phyloP scores from a whole-genome alignment of 2,329 filamentous ascomycete genomes.

The Colletotrichum sansevieriae region DNA sequence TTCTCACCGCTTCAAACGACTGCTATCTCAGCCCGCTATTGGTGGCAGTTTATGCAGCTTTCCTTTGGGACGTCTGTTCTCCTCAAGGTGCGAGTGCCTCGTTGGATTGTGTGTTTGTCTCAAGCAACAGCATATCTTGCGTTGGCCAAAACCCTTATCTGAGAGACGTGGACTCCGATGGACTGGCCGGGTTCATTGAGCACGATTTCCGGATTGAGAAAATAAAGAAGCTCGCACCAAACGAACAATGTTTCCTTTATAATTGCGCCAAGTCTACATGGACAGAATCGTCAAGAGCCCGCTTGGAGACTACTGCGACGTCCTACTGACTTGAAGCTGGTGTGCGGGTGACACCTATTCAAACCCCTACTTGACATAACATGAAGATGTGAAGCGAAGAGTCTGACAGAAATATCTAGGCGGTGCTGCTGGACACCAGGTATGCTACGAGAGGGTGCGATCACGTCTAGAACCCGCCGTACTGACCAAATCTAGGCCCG shows the following conservation, averaged over 20 bases:
- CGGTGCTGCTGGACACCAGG: conserved; percentile 47
- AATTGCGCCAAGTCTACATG: neutral
- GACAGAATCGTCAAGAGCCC: conserved; percentile 28
- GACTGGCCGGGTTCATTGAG: neutral
- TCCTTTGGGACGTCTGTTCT: neutral
- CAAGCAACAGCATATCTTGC: neutral
- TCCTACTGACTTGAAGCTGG: conserved; percentile 38
- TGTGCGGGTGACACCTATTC: conserved; percentile 34
- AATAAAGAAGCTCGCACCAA: neutral
- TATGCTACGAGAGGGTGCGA: conserved; percentile 30
- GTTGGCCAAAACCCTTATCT: neutral
- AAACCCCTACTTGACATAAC: conserved; percentile 15
- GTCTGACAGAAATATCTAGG: conserved; percentile 42
- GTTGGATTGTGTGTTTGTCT: conserved; percentile 1
- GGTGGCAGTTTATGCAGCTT: conserved; percentile 33
- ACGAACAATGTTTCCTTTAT: neutral
- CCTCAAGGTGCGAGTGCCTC: neutral
- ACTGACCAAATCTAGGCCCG: conserved; percentile 71
- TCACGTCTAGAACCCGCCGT: conserved; percentile 9
- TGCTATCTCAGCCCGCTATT: conserved; percentile 6
- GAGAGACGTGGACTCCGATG: neutral
- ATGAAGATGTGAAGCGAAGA: conserved; percentile 30
- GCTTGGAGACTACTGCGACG: conserved; percentile 30
- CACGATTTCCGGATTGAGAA: neutral
- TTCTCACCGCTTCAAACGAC: conserved; percentile 19